These are phyloP conservation scores for Hypoxylon subgilvum DNA, from an alignment of 495 filamentous ascomycete genomes.

Conservation along the genomic window DNA sequence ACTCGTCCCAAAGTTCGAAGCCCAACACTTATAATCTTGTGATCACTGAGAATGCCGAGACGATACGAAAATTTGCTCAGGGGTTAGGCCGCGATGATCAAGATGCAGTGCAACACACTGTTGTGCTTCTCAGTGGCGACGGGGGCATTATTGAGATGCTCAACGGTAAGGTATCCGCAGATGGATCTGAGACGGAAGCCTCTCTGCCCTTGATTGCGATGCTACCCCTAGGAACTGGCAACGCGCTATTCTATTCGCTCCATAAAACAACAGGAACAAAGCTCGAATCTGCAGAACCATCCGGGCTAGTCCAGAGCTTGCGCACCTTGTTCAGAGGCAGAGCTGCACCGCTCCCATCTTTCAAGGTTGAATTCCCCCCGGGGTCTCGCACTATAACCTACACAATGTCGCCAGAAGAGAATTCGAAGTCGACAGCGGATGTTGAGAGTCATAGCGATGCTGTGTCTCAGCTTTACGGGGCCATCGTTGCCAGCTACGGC, in stretches of 20 bases:
- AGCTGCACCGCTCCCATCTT: slow-evolving; percentile 56
- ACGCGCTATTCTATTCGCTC: slow-evolving; percentile 79
- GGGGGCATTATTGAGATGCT: slow-evolving; percentile 80
- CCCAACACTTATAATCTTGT: slow-evolving; percentile 52
- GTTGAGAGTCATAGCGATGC: slow-evolving; percentile 11
- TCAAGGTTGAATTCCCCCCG: slow-evolving; percentile 69
- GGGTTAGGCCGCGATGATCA: slow-evolving; percentile 49
- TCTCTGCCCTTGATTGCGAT: slow-evolving; percentile 66
- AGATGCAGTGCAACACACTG: slow-evolving; percentile 47
- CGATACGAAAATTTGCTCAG: slow-evolving; percentile 65
- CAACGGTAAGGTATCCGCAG: slow-evolving; percentile 54
- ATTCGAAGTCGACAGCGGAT: slow-evolving; percentile 20
- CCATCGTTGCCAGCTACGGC: slow-evolving; percentile 85
- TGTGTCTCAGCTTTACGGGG: slow-evolving; percentile 63
- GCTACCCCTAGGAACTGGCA: slow-evolving; percentile 84
- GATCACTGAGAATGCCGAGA: slow-evolving; percentile 64
- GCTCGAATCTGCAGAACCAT: slow-evolving; percentile 16
- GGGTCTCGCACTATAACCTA: slow-evolving; percentile 63
- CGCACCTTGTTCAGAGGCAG: slow-evolving; percentile 63
- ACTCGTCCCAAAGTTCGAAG: slow-evolving; percentile 11
- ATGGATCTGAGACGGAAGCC: not conserved
- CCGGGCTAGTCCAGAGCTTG: slow-evolving; percentile 56
- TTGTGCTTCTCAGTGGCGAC: slow-evolving; percentile 84
- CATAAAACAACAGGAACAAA: slow-evolving; percentile 46
- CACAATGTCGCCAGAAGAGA: slow-evolving; percentile 32